These are phyloP conservation scores for Nakazawaea holstii DNA, from an alignment of 805 yeast genomes.

Conservation along the genomic window DNA sequence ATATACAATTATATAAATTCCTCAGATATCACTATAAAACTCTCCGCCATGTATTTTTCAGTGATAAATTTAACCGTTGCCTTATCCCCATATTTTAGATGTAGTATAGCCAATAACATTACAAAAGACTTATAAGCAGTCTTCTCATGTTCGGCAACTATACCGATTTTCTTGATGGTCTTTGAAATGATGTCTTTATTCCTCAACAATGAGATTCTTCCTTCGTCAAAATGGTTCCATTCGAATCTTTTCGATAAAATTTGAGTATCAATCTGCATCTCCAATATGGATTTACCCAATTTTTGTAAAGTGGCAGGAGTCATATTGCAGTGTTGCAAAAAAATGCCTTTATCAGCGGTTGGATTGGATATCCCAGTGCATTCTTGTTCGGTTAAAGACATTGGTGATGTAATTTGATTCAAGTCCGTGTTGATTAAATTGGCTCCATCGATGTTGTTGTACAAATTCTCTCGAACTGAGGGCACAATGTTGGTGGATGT, in stretches of 20 bases:
- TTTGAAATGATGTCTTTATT: not conserved
- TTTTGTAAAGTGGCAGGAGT: not conserved
- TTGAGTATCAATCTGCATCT: not conserved
- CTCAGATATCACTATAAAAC: not conserved
- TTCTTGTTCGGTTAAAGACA: not conserved
- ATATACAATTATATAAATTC: not conserved
- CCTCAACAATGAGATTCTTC: not conserved
- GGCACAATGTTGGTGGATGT: not conserved
- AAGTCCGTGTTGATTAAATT: not conserved
- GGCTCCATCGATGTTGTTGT: not conserved
- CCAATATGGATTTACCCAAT: not conserved
- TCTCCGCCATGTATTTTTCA: not conserved
- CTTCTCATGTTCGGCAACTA: not conserved
- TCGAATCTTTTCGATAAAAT: not conserved
- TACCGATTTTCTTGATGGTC: not conserved
- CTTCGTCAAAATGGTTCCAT: not conserved
- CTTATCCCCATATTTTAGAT: not conserved
- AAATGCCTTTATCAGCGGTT: not conserved
- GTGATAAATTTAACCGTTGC: not conserved
- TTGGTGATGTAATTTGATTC: not conserved
- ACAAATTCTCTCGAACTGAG: conserved; percentile 5
- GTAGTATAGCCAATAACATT: not conserved
- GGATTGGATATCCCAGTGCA: not conserved
- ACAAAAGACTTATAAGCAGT: not conserved
- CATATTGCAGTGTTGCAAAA: not conserved